Conservation (phyloP, 1,139 yeast species). For the Sugiyamaella pinicola region DNA sequence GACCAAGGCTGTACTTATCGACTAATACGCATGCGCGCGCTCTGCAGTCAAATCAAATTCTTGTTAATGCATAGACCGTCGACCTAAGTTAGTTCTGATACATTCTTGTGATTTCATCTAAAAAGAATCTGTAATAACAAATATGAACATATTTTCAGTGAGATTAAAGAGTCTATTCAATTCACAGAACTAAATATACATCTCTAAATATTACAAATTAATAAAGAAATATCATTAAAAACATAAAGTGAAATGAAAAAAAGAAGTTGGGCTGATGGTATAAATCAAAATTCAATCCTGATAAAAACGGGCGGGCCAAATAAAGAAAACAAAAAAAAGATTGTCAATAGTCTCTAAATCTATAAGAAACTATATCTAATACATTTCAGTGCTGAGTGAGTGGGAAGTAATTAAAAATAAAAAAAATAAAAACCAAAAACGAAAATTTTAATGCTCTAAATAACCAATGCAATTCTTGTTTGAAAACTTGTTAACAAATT, state of each 20-base stretch:
- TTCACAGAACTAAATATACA: neutral
- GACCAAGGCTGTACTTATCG: neutral
- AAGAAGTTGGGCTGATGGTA: slow-evolving; percentile 9
- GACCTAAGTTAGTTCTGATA: too few species aligned
- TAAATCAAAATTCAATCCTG: slow-evolving; percentile 15
- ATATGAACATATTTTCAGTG: neutral
- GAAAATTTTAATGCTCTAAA: slow-evolving; percentile 12
- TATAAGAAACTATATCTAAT: slow-evolving; percentile 12
- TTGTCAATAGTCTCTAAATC: slow-evolving; percentile 5
- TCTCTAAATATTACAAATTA: slow-evolving; percentile 2
- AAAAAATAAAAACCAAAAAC: neutral
- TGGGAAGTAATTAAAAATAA: slow-evolving; percentile 2
- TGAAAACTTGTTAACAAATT: slow-evolving; percentile 8
- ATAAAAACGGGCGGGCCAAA: slow-evolving; percentile 1
- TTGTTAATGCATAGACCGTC: neutral
- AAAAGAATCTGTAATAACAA: neutral
- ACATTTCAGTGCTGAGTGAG: slow-evolving; percentile 8
- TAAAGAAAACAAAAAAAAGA: slow-evolving; percentile 7
- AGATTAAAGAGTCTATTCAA: neutral
- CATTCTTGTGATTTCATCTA: too few species aligned
- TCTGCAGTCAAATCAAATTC: too few species aligned
- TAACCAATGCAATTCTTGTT: slow-evolving; percentile 12
- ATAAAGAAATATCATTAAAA: slow-evolving; percentile 14
- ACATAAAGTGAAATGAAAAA: slow-evolving; percentile 12
- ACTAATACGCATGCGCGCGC: neutral